Conservation (phyloP, 2,329 filamentous ascomycete genomes). For the Arachnomyces sp. region DNA sequence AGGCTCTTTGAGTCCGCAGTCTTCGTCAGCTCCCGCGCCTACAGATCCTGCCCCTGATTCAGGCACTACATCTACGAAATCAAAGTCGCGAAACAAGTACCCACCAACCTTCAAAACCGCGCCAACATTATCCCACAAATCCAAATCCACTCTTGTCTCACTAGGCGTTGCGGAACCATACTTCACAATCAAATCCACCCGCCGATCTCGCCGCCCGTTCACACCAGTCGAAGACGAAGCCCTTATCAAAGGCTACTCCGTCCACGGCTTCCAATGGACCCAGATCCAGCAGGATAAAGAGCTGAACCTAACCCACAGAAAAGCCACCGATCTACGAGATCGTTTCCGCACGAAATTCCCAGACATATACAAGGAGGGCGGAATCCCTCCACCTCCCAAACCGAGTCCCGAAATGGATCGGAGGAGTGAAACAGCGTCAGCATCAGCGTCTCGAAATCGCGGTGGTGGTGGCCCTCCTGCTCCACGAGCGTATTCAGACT, state of each 20-base stretch:
- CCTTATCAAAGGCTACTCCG: conserved; percentile 51
- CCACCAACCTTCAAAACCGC: conserved; percentile 18
- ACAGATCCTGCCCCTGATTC: conserved; percentile 9
- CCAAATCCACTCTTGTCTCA: conserved; percentile 25
- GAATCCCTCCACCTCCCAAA: conserved; percentile 20
- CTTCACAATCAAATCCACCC: conserved; percentile 36
- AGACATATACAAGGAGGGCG: conserved; percentile 45
- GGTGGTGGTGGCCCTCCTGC: too few species aligned
- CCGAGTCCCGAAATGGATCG: conserved; percentile 7
- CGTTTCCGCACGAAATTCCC: conserved; percentile 55
- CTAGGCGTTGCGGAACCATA: conserved; percentile 47
- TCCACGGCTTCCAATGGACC: conserved; percentile 55
- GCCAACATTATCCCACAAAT: conserved; percentile 24
- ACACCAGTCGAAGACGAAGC: conserved; percentile 52
- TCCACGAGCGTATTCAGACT: too few species aligned
- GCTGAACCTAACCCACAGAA: conserved; percentile 45
- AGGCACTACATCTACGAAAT: conserved; percentile 2
- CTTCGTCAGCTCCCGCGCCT: conserved; percentile 3
- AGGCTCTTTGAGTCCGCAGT: neutral
- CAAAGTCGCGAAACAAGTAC: conserved; percentile 10
- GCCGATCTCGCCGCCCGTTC: conserved; percentile 50
- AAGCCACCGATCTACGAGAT: conserved; percentile 54
- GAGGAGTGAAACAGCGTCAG: too few species aligned
- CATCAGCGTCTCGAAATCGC: too few species aligned
- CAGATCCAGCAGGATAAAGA: conserved; percentile 49